phyloP scores from a whole-genome alignment of 2,329 filamentous ascomycete genomes.

The Fusarium cicatricum region DNA sequence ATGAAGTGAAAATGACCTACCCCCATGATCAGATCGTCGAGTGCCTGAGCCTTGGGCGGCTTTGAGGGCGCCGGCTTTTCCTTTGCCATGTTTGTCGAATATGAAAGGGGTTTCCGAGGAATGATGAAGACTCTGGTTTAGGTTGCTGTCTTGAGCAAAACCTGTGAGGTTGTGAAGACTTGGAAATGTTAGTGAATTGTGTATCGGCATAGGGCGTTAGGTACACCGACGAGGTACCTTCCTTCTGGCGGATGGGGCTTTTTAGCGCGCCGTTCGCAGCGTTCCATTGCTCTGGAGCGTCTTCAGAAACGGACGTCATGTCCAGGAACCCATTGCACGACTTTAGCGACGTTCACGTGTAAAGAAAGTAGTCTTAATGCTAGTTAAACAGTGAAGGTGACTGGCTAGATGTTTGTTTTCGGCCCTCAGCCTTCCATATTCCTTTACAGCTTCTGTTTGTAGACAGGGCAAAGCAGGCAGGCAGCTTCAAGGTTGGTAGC shows the following conservation, averaged over 20 bases:
- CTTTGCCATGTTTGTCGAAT: slow-evolving; percentile 24
- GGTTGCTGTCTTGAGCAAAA: background rate
- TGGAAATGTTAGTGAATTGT: slow-evolving; percentile 7
- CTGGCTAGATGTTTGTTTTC: too few species aligned
- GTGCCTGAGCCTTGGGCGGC: slow-evolving; percentile 39
- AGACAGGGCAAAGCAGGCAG: background rate
- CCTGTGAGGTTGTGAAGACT: slow-evolving; percentile 3
- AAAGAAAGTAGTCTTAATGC: too few species aligned
- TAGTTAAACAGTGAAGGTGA: too few species aligned
- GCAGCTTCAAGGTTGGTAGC: background rate
- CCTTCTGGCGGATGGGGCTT: background rate
- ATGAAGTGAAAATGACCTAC: slow-evolving; percentile 49
- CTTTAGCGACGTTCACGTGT: too few species aligned
- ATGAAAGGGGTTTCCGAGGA: background rate
- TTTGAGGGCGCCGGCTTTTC: slow-evolving; percentile 13
- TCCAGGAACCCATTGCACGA: too few species aligned
- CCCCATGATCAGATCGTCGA: slow-evolving; percentile 65
- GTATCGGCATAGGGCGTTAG: slow-evolving; percentile 17
- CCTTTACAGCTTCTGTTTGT: too few species aligned
- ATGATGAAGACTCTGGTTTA: too few species aligned
- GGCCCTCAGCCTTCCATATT: too few species aligned
- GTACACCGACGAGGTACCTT: background rate
- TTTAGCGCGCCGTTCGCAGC: slow-evolving; percentile 4
- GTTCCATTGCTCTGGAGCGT: too few species aligned
- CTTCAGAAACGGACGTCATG: too few species aligned